phyloP scores from a whole-genome alignment of 176 grass and related monocot species.

The Carex myosuroides region DNA sequence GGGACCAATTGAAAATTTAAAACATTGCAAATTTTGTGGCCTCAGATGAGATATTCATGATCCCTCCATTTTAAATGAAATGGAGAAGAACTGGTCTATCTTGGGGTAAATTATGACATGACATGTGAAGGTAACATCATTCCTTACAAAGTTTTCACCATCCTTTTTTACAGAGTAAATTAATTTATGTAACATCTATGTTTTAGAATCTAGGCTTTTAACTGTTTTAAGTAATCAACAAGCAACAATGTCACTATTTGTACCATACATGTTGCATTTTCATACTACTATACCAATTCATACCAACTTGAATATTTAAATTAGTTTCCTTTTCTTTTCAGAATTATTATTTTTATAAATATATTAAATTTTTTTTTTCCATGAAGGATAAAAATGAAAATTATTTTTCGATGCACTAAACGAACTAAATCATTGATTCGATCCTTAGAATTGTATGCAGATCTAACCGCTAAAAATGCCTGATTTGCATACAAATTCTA shows the following conservation, averaged over 20 bases:
- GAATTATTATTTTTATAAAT: not conserved
- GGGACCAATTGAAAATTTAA: not conserved
- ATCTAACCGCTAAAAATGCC: too few relatives aligned
- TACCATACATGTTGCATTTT: not conserved
- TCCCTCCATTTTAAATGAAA: not conserved
- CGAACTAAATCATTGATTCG: too few relatives aligned
- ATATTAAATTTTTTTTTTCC: too few relatives aligned
- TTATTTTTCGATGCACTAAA: too few relatives aligned
- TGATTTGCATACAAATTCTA: too few relatives aligned
- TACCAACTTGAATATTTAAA: not conserved
- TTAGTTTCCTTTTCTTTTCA: not conserved
- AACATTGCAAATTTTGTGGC: not conserved
- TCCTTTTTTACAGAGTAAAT: not conserved
- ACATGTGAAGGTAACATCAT: conserved; percentile 8
- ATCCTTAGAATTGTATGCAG: too few relatives aligned
- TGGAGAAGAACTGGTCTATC: not conserved
- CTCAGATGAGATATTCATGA: not conserved
- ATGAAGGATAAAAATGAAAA: too few relatives aligned
- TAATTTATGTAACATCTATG: not conserved
- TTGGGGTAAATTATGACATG: not conserved
- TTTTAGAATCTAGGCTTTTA: not conserved
- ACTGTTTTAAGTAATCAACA: not conserved
- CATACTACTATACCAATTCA: not conserved
- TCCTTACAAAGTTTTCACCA: not conserved
- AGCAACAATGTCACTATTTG: not conserved